A percentile compares a stretch with the other conserved stretches of the same genome.
These are phyloP conservation scores for Corchorus olitorius DNA, from an alignment of 345 rosid genomes.

Conservation along the genomic window DNA sequence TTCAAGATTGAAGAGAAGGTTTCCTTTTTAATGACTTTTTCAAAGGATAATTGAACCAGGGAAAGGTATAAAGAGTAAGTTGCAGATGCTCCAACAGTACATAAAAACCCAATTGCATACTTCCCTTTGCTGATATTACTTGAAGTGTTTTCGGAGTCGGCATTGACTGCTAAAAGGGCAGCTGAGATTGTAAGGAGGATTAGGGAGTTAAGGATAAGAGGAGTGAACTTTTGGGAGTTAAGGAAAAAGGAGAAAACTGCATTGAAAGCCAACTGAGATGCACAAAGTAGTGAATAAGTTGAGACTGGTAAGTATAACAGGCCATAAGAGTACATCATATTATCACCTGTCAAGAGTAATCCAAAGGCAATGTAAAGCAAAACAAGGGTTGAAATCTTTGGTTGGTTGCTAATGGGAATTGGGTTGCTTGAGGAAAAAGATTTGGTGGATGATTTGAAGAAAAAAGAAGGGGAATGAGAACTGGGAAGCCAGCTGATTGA, in stretches of 20 bases:
- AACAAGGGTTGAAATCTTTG: constrained; percentile 28
- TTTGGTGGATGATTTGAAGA: constrained; percentile 29
- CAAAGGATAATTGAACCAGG: constrained; percentile 45
- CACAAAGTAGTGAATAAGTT: constrained; percentile 55
- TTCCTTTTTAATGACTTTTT: constrained; percentile 42
- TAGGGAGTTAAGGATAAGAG: constrained; percentile 48
- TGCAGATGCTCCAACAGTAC: constrained; percentile 52
- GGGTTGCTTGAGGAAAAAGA: neutral
- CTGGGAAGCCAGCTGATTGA: constrained; percentile 64
- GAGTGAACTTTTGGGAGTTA: constrained; percentile 54
- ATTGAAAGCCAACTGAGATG: constrained; percentile 59
- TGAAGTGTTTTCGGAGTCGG: constrained; percentile 36
- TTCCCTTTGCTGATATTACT: constrained; percentile 25
- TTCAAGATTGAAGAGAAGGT: constrained; percentile 44
- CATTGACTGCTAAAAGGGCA: constrained; percentile 48
- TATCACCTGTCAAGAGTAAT: constrained; percentile 45
- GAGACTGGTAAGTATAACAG: constrained; percentile 59
- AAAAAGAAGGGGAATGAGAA: constrained; percentile 41
- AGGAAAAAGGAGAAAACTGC: constrained; percentile 53
- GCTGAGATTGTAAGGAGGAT: constrained; percentile 54
- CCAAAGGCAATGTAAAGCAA: constrained; percentile 42
- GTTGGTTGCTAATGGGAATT: neutral
- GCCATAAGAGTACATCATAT: constrained; percentile 60
- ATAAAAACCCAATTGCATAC: constrained; percentile 46
- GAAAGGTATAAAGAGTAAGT: constrained; percentile 50